Evolutionary conservation across 257 asterid genomes (phyloP), one percentile per base, ranked within the genome.

Genomic region (Capsicum pubescens): DNA sequence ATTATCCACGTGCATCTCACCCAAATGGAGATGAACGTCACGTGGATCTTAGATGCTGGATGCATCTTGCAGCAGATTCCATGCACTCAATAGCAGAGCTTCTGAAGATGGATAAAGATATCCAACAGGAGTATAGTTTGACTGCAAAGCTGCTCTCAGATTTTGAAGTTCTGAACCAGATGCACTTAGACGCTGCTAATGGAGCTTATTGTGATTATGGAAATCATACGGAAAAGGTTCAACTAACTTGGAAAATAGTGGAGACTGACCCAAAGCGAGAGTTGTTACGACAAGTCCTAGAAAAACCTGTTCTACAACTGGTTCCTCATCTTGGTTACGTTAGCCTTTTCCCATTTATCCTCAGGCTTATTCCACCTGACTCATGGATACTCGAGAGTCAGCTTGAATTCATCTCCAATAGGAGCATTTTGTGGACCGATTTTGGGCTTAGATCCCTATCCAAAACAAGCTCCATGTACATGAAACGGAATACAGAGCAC

Each of bases 1-100:
- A 97, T 87, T 97, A 97, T 91, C 99, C 99, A 67, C 97, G 99
- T 80, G 99, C 99, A 85, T 95, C 99, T 82, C 99, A 97, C 88
- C 99, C 98, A 83, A 92, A 91, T 84, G 92, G 91, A 82, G 98
- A 93, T 82, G 99, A 97, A 87, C 96, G 98, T 42, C 99, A 97
- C 77, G 87, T 97, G 87, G 99, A 97, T 91, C 98, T 97, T 89
- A 92, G 99, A 89, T 97, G 99, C 90, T 97, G 99, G 99, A 93
- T 95, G 98, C 93, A 88, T 84, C 93, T 97, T 89, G 98, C 98
- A 71, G 98, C 99, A 81, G 98, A 93, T 89, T 93, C 97, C 90
- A 91, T 97, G 98, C 92, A 90, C 86, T 97, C 98, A 50, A 95
- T 97, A 82, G 88, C 95, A 81, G 90, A 92, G 88, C 87, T 94